These are phyloP conservation scores for Leccinellum albellum DNA, from an alignment of 768 basidiomycete genomes.

Conservation along the genomic window DNA sequence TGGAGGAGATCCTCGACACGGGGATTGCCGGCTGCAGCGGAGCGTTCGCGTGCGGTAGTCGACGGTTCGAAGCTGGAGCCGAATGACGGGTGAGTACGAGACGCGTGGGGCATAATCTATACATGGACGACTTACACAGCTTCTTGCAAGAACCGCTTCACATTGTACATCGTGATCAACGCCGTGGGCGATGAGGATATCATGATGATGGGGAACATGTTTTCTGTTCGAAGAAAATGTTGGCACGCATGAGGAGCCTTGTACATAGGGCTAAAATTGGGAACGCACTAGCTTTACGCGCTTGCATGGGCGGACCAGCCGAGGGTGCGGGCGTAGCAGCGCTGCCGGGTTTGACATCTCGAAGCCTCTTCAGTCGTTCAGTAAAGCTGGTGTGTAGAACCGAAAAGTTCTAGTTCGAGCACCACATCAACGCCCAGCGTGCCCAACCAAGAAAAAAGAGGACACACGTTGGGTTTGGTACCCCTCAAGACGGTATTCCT, in stretches of 20 bases:
- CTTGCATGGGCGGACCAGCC: slow-evolving; percentile 38
- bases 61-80: slow-evolving; percentile 64
- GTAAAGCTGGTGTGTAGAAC: slow-evolving; percentile 60
- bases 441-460: not conserved
- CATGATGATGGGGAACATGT: slow-evolving; percentile 91
- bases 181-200: slow-evolving; percentile 92
- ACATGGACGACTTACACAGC: slow-evolving; percentile 49
- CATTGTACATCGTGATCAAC: slow-evolving; percentile 97
- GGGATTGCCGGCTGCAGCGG: slow-evolving; percentile 65
- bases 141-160: slow-evolving; percentile 90
- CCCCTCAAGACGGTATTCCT: slow-evolving; percentile 82
- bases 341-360: slow-evolving; percentile 59
- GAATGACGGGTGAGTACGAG: not conserved
- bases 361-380: slow-evolving; percentile 76
- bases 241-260: not conserved
- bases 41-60: slow-evolving; percentile 66
- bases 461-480: slow-evolving; percentile 73
- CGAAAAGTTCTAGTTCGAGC: slow-evolving; percentile 70
- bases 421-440: not conserved
- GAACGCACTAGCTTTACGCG: slow-evolving; percentile 66
- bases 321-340: slow-evolving; percentile 37
- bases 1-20: slow-evolving; percentile 80
- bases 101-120: not conserved
- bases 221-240: slow-evolving; percentile 38
- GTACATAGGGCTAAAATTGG: not conserved